Evolutionary conservation across 805 yeast genomes (phyloP), one percentile per base, ranked within the genome.

Genomic region (Hanseniaspora lindneri): DNA sequence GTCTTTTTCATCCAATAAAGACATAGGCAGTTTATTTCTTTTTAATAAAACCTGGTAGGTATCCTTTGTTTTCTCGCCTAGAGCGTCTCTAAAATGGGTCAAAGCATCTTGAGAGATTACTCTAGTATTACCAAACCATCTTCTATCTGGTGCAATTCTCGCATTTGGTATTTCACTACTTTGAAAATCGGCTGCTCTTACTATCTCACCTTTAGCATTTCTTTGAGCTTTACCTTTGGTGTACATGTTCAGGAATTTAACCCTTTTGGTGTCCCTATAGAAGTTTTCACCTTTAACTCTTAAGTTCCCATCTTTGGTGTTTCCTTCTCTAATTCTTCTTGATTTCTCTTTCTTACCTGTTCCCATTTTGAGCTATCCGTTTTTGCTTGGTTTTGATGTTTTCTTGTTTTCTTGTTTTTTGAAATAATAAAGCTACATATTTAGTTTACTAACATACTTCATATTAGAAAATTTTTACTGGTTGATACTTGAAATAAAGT

Each of bases 81-180:
- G 73, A 8, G 96, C 96, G 56, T 84, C 92, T 63, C 98, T 75
- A 69, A 89, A 89, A 68, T 92, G 97, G 25, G 82, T 71, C 58
- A 89, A 70, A 1, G 97, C 96, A 71, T 92, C 96, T 64, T 89
- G 98, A 4, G 96, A 89, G 60, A 89, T 89, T 35, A 89, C 98
- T 61, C 98, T 77, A 13, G 98, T 86, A 66, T 87, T 92, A 42
- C 96, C 96, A 62, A 92, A 92, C 98, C 97, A 89, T 61, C 94
- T 77, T 64, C 95, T 77, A 65, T 89, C 89, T 6, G 98, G 97
- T 61, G 85, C 95, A 39, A 89, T 94, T 53, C 98, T 73, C 1
- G 97, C 97, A 54, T 71, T 77, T 13, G 97, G 97, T 25, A 83
- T 72, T 54, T 86, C 88, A 3, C 86, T 79, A 56, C 83, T 80